Percentiles rank a stretch among this genome's conserved stretches.
These are phyloP conservation scores for Tuber microsphaerosporum DNA, from an alignment of 495 filamentous ascomycete species.

Conservation along the genomic window DNA sequence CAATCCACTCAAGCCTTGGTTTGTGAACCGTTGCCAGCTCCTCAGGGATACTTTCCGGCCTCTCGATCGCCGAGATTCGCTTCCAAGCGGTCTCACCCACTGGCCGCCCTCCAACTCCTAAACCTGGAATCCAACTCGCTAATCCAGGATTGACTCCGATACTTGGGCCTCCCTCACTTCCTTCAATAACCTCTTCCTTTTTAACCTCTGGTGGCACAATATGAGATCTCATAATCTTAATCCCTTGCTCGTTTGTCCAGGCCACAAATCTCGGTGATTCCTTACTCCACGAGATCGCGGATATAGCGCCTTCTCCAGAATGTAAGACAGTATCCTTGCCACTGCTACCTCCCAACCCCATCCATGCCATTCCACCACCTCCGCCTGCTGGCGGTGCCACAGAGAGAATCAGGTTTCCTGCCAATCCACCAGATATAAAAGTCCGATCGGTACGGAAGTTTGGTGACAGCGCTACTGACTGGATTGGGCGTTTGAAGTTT, in stretches of 20 bases:
- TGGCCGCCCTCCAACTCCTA: slow-evolving; percentile 50
- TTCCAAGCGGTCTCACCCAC: slow-evolving; percentile 86
- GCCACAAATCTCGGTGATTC: slow-evolving; percentile 76
- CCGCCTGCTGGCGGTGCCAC: slow-evolving; percentile 70
- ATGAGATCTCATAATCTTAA: slow-evolving; percentile 93
- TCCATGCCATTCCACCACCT: slow-evolving; percentile 51
- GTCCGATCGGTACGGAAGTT: slow-evolving; percentile 81
- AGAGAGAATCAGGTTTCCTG: slow-evolving; percentile 85
- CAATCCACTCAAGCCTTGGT: slow-evolving; percentile 82
- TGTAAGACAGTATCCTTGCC: slow-evolving; percentile 86
- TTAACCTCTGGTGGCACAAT: slow-evolving; percentile 53
- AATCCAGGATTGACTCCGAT: slow-evolving; percentile 30
- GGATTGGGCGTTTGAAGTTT: slow-evolving; percentile 87
- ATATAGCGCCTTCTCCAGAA: slow-evolving; percentile 84
- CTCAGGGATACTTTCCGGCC: slow-evolving; percentile 49
- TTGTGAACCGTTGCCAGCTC: slow-evolving; percentile 95
- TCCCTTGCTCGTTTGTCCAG: slow-evolving; percentile 93
- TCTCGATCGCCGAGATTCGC: slow-evolving; percentile 77
- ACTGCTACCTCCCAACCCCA: slow-evolving; percentile 66
- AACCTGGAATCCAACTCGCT: slow-evolving; percentile 39
- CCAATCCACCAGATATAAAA: slow-evolving; percentile 83
- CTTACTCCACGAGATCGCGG: slow-evolving; percentile 83
- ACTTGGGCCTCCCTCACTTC: slow-evolving; percentile 6
- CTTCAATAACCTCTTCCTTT: slow-evolving; percentile 29
- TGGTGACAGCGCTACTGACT: slow-evolving; percentile 81